Conservation (phyloP, 2,329 filamentous ascomycete genomes). For the Aspergillus sp. region DNA sequence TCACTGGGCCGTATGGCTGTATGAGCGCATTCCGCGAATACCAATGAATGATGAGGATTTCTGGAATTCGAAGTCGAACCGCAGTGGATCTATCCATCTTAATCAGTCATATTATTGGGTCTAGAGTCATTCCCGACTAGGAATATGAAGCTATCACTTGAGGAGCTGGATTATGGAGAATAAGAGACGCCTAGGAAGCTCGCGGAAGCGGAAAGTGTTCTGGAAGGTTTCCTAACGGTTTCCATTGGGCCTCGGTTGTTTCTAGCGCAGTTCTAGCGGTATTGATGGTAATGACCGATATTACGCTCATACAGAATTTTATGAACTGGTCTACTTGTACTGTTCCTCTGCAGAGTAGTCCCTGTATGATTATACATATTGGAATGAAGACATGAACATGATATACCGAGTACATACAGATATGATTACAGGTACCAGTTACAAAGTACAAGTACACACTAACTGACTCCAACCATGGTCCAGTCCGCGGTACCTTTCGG, state of each 20-base stretch:
- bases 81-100: background rate
- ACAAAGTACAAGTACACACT: background rate
- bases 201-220: too few relatives aligned
- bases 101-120: background rate
- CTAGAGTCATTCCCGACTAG: background rate
- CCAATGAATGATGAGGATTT: background rate
- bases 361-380: too few relatives aligned
- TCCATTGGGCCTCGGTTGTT: conserved; percentile 5
- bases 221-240: conserved; percentile 8
- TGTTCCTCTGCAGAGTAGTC: too few relatives aligned
- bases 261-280: conserved; percentile 14
- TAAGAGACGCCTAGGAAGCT: too few relatives aligned
- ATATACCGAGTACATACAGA: too few relatives aligned
- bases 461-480: conserved; percentile 1
- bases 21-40: background rate
- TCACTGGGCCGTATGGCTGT: background rate
- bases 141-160: background rate
- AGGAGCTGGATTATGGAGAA: background rate
- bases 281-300: background rate
- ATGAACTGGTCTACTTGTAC: too few relatives aligned
- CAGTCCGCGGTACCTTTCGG: conserved; percentile 2
- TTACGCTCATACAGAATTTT: background rate
- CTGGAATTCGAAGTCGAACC: background rate
- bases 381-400: too few relatives aligned
- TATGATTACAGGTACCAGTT: background rate